These are phyloP conservation scores for Coffea eugenioides DNA, from an alignment of 257 asterid species.

Conservation along the genomic window DNA sequence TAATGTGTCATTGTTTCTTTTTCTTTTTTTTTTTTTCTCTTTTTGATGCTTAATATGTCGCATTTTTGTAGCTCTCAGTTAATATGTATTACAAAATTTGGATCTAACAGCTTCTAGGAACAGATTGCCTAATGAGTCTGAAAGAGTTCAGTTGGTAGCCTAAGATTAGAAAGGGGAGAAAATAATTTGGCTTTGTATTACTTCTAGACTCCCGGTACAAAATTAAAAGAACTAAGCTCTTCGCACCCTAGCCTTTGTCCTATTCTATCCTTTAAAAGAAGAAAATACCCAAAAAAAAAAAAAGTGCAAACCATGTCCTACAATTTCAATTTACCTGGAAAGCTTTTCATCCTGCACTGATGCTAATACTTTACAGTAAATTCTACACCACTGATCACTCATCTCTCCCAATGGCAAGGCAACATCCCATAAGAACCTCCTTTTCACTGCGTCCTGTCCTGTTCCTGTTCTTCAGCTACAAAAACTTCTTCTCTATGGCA, in stretches of 20 bases:
- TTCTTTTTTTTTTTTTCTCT: too few relatives aligned
- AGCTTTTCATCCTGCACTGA: slow-evolving; percentile 14
- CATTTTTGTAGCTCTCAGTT: neutral
- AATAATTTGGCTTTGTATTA: neutral
- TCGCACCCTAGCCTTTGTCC: neutral
- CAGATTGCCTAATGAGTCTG: neutral
- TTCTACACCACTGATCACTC: slow-evolving; percentile 7
- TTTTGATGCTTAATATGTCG: too few relatives aligned
- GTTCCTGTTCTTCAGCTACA: neutral
- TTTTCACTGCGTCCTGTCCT: neutral
- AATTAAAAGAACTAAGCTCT: neutral
- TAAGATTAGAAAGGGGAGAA: neutral
- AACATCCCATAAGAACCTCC: neutral
- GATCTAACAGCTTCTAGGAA: neutral
- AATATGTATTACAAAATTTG: neutral
- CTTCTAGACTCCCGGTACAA: neutral
- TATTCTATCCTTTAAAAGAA: slow-evolving; percentile 1
- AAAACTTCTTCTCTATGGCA: neutral
- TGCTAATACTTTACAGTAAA: slow-evolving; percentile 16
- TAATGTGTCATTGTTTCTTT: neutral
- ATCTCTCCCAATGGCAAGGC: neutral
- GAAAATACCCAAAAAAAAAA: neutral
- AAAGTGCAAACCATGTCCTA: neutral
- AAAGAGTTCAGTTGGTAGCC: neutral
- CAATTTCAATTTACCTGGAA: slow-evolving; percentile 1